Base-by-base conservation (phyloP, 2,329 filamentous ascomycete species). In the Cladosporium sp. region DNA sequence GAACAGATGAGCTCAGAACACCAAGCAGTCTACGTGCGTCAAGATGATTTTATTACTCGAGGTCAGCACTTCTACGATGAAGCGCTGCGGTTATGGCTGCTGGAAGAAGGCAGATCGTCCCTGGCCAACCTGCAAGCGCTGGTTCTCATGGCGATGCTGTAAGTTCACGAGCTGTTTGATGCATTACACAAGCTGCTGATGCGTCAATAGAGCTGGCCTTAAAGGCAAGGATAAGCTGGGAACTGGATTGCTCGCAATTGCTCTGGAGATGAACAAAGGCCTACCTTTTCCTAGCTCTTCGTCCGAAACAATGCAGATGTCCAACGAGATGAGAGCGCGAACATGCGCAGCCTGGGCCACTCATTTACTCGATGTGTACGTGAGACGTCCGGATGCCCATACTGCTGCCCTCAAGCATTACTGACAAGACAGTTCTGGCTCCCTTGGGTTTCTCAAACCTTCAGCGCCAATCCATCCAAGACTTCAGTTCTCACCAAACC, bases 31-130 rank as follows among this genome's bases (percentile, higher is more conserved):
- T 43, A 19, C 16, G 6, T 19, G 14, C 45, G 37, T 13, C 34
- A 16, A 9, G 45, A 48, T 16, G 45, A 48, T 16, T 40, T 48
- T 8, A 48, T 48, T 11, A 38, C 18, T 9, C 16, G 45, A 34
- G 45, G 45, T 14, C 22, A 48, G 35, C 45, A 48, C 1, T 48
- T 48, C 16, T 34, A 48, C 28, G 18, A 48, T 38, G 45, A 48
- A 32, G 34, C 45, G n/a, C 38, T 48, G 19, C 45, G 45, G 19
- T 18, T 48, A 9, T 48, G 45, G 45, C n/a, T 38, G 18, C 34
- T 48, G 13, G 45, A 48, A n/a, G 33, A 37, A n/a, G 45, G 34
- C 9, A 37, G 31, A 19, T 16, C 45, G 14, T 48, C 45, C 3
- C 11, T 48, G 14, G 38, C 45, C 11, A 48, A 48, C 33, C 9